Percentiles rank a stretch among this genome's conserved stretches.
phyloP scores from a whole-genome alignment of 176 grass and related monocot genomes.

The Chloris gayana region DNA sequence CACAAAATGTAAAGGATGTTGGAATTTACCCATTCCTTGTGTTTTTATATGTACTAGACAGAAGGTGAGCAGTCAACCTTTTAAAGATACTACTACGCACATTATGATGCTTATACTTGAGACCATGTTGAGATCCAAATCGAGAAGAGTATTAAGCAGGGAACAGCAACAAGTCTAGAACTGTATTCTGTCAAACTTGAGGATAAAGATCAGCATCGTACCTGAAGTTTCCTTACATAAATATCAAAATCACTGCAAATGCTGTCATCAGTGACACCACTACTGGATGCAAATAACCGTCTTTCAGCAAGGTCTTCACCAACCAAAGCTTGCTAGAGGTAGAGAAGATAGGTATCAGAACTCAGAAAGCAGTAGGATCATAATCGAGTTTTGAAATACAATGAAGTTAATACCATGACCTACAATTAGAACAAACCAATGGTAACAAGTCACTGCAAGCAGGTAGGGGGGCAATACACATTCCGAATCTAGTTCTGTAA shows the following conservation, averaged over 20 bases:
- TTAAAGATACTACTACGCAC: not conserved
- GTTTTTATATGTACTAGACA: not conserved
- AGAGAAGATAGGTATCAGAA: slow-evolving; percentile 38
- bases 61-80: not conserved
- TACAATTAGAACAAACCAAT: not conserved
- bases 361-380: slow-evolving; percentile 17
- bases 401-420: not conserved
- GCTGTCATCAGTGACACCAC: slow-evolving; percentile 58
- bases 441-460: not conserved
- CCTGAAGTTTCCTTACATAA: slow-evolving; percentile 85
- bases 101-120: not conserved
- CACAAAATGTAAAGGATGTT: not conserved
- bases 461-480: not conserved
- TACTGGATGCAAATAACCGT: slow-evolving; percentile 76
- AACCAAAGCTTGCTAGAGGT: slow-evolving; percentile 92
- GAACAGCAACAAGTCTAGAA: not conserved
- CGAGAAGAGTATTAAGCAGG: not conserved
- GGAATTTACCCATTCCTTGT: no score
- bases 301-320: slow-evolving; percentile 94
- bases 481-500: not conserved
- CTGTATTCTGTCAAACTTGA: slow-evolving; percentile 6
- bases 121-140: not conserved
- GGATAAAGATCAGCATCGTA: slow-evolving; percentile 34
- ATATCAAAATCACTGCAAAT: slow-evolving; percentile 82
- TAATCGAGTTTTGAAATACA: no score